phyloP scores from a whole-genome alignment of 345 rosid species.

The Carallia pectinifolia region DNA sequence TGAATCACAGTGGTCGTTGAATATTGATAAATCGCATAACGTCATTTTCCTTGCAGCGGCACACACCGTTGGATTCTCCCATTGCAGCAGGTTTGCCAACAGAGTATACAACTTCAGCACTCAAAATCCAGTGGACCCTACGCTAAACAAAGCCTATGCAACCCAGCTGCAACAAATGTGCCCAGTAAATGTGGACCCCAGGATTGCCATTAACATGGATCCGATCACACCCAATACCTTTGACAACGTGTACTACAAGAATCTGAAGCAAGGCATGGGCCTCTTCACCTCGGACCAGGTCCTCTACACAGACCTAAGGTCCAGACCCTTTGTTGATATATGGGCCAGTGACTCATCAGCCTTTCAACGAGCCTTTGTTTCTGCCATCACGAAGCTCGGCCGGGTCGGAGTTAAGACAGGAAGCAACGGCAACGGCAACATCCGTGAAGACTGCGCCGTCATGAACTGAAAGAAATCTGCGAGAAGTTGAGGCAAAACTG shows the following conservation, averaged over 20 bases:
- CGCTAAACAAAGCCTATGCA: constrained; percentile 55
- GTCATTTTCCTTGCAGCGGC: constrained; percentile 44
- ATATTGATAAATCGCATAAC: not conserved
- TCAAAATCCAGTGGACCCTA: constrained; percentile 52
- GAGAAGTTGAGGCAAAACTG: not conserved
- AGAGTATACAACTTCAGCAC: constrained; percentile 61
- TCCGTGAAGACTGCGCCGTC: constrained; percentile 53
- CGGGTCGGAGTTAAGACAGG: constrained; percentile 70
- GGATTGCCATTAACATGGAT: constrained; percentile 80
- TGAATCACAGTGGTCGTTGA: too few species aligned
- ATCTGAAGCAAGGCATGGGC: constrained; percentile 66
- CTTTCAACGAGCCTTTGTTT: constrained; percentile 51
- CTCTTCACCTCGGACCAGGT: constrained; percentile 80
- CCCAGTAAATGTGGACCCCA: constrained; percentile 62
- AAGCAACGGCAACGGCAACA: constrained; percentile 49
- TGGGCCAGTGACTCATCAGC: constrained; percentile 50
- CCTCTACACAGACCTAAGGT: constrained; percentile 56
- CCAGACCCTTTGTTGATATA: constrained; percentile 52
- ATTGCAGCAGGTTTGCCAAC: constrained; percentile 52
- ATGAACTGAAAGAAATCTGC: constrained; percentile 33
- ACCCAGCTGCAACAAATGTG: constrained; percentile 57
- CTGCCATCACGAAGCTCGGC: constrained; percentile 72
- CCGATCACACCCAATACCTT: constrained; percentile 56
- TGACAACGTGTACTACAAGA: constrained; percentile 69
- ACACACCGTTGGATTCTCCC: constrained; percentile 84